Evolutionary conservation across 2,329 filamentous ascomycete genomes (phyloP).

Genomic region (Fusarium dimerum): DNA sequence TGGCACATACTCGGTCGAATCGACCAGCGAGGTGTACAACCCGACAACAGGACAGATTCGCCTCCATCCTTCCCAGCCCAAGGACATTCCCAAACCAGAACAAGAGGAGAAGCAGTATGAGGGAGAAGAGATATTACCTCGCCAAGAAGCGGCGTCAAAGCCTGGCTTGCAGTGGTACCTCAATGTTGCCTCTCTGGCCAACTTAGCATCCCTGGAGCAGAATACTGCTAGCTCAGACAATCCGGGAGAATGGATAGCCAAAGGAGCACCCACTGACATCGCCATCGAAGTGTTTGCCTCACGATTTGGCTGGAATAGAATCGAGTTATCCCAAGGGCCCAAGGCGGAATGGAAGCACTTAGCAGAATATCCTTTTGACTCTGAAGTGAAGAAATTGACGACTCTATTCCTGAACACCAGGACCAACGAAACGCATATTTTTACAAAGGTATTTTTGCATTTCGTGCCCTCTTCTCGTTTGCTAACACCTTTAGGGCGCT

Average conservation of each 20-base stretch:
- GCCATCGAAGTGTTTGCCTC: slow-evolving; percentile 59
- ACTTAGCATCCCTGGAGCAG: slow-evolving; percentile 59
- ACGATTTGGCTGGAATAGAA: slow-evolving; percentile 48
- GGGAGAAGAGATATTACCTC: background rate
- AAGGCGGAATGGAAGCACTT: slow-evolving; percentile 33
- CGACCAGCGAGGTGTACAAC: slow-evolving; percentile 33
- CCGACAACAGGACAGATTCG: slow-evolving; percentile 25
- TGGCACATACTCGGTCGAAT: slow-evolving; percentile 36
- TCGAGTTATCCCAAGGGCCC: slow-evolving; percentile 29
- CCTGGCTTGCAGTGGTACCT: slow-evolving; percentile 49
- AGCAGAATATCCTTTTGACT: slow-evolving; percentile 4
- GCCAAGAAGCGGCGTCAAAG: slow-evolving; percentile 1
- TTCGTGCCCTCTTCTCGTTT: fast-evolving
- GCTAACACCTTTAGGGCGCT: slow-evolving; percentile 48
- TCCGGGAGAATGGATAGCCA: slow-evolving; percentile 40
- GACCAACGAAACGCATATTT: slow-evolving; percentile 2
- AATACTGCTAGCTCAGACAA: slow-evolving; percentile 31
- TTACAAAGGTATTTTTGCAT: background rate
- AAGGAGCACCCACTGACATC: slow-evolving; percentile 56
- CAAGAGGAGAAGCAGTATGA: slow-evolving; percentile 5
- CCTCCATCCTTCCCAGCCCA: slow-evolving; percentile 17
- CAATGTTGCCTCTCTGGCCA: slow-evolving; percentile 60
- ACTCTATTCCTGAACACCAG: slow-evolving; percentile 1
- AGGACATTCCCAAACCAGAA: slow-evolving; percentile 1
- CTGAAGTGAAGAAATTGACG: slow-evolving; percentile 7